Base-by-base conservation (phyloP, 2,329 filamentous ascomycete genomes). In the Colletotrichum gigasporum region DNA sequence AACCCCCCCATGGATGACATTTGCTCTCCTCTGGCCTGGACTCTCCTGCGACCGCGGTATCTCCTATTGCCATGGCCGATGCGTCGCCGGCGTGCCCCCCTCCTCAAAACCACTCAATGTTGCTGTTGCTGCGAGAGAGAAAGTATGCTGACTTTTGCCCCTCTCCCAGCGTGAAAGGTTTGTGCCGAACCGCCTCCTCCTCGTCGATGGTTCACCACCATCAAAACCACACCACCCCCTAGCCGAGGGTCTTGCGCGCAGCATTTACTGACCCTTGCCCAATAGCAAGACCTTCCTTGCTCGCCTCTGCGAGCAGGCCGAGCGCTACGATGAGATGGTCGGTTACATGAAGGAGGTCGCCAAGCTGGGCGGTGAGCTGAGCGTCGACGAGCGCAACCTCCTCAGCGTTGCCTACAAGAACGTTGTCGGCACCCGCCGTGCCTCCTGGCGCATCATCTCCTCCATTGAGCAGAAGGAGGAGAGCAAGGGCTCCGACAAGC, bases 251-350 rank as follows among this genome's bases (percentile, higher is more conserved):
- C 37, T 52, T 41, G 51, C 44, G 37, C 51, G 39, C 47, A 62
- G 7, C 48, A 20, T 37, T 54, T 56, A 57, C 66, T 68, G 56
- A 68, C 55, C 41, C 26, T 47, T 57, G 12, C 50, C 32, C 7
- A 52, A 79, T 81, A 97, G 94, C 91, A 98, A 98, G 91, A 98
- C 96, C 80, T 98, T 98, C 89, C 93, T 98, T 82, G 96, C 96
- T 83, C 91, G 96, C 86, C 94, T 99, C 80, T 98, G 96, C 88
- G 96, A 98, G 92, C 96, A 99, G 90, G 96, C 96, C 80, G 96
- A 98, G 89, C 95, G 95, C 80, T 99, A 99, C 85, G 95, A 99
- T 95, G 96, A 98, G 86, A 98, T 98, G 95, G 95, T 98, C 75
- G 94, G 90, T 79, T 97, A 95, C 87, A 98, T 98, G 96, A 98